These are phyloP conservation scores for Xerocomus potaroensis DNA, from an alignment of 768 basidiomycete species.

Conservation along the genomic window DNA sequence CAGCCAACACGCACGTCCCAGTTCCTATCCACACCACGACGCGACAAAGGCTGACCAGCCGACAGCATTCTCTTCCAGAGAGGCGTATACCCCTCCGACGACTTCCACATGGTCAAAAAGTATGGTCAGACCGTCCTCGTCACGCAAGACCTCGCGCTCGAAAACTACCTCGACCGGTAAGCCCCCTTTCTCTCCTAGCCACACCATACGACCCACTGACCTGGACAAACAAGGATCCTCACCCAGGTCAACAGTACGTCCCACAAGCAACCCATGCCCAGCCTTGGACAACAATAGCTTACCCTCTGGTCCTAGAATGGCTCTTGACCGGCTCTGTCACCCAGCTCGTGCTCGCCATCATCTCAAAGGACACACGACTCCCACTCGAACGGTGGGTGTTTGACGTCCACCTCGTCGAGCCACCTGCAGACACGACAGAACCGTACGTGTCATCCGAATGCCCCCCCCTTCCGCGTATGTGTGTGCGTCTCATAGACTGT, in stretches of 20 bases:
- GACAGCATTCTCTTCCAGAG: conserved; percentile 91
- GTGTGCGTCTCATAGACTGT: neutral
- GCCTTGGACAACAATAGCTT: no score
- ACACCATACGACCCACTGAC: neutral
- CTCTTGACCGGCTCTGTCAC: conserved; percentile 88
- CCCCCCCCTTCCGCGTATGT: neutral
- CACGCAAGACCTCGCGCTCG: conserved; percentile 88
- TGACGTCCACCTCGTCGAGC: conserved; percentile 82
- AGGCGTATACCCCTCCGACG: conserved; percentile 95
- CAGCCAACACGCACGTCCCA: conserved; percentile 82
- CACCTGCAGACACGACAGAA: conserved; percentile 45
- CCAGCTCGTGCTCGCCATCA: conserved; percentile 92
- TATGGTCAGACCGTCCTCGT: conserved; percentile 95
- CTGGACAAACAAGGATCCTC: conserved; percentile 62
- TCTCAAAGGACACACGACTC: conserved; percentile 88
- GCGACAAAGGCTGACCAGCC: neutral
- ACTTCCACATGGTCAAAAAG: conserved; percentile 99
- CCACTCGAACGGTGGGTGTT: conserved; percentile 98
- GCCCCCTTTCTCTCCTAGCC: neutral
- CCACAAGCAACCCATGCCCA: neutral
- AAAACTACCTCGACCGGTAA: conserved; percentile 87
- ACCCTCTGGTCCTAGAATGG: no score
- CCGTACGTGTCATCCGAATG: no score
- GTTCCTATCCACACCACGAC: no score
- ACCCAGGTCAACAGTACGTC: conserved; percentile 85